Evolutionary conservation across 257 asterid species (phyloP).

Genomic region (Striga asiatica): DNA sequence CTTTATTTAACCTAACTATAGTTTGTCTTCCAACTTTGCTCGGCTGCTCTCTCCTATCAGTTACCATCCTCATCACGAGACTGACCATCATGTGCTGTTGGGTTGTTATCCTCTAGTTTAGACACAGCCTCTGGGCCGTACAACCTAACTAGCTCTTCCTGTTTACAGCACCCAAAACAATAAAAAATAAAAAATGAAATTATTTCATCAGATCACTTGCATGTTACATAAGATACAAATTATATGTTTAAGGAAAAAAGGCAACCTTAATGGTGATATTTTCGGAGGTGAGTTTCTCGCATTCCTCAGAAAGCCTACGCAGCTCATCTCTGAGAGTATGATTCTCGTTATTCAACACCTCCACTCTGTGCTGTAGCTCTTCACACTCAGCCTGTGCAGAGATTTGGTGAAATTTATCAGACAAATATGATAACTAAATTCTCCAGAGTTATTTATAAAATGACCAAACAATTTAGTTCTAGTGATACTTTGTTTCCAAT

Average conservation of each 20-base stretch:
- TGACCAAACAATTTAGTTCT: no score
- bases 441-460: no score
- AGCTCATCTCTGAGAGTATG: slow-evolving; percentile 44
- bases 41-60: slow-evolving; percentile 17
- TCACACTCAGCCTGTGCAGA: slow-evolving; percentile 67
- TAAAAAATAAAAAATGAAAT: not conserved
- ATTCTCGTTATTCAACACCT: slow-evolving; percentile 42
- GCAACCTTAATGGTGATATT: slow-evolving; percentile 49
- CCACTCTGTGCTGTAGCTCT: slow-evolving; percentile 58
- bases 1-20: no score
- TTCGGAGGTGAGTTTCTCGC: slow-evolving; percentile 55
- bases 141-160: slow-evolving; percentile 47
- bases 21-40: no score
- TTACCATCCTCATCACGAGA: slow-evolving; percentile 34
- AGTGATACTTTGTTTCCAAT: no score
- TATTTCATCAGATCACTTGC: not conserved
- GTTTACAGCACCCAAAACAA: slow-evolving; percentile 7
- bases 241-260: not conserved
- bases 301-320: slow-evolving; percentile 53
- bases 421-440: not conserved
- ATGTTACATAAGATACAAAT: not conserved
- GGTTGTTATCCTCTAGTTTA: slow-evolving; percentile 26
- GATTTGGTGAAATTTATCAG: not conserved
- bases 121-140: slow-evolving; percentile 49
- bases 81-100: slow-evolving; percentile 19